Conservation (phyloP, 1,284 basidiomycete species). For the Cryptococcus maquisensis region DNA sequence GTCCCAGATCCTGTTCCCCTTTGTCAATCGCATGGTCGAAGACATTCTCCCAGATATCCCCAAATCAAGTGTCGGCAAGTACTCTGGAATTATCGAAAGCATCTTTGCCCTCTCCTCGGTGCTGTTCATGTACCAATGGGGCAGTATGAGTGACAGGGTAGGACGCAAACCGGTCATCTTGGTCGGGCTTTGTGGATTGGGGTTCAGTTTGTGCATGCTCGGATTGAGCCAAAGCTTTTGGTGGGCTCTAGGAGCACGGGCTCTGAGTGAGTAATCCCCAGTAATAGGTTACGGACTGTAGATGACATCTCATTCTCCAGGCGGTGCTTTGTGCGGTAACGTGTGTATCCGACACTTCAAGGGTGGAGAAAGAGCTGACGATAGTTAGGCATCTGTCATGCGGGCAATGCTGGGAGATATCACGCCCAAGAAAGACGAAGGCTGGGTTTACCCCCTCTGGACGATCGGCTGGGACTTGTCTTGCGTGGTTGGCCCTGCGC, state of each 20-base stretch:
- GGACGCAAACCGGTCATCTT: slow-evolving; percentile 23
- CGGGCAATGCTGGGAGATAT: slow-evolving; percentile 24
- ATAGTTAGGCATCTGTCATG: slow-evolving; percentile 20
- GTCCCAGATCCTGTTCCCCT: slow-evolving; percentile 20
- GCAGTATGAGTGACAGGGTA: slow-evolving; percentile 19
- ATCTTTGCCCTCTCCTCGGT: slow-evolving; percentile 19
- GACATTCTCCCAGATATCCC: slow-evolving; percentile 15
- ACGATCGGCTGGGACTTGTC: slow-evolving; percentile 22
- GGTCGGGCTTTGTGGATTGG: slow-evolving; percentile 16
- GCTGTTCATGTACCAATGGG: slow-evolving; percentile 24
- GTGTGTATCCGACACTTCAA: slow-evolving; percentile 1
- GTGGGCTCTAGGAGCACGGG: slow-evolving; percentile 18
- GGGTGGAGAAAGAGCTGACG: background rate
- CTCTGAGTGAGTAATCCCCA: slow-evolving; percentile 11
- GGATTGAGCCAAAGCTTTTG: slow-evolving; percentile 21
- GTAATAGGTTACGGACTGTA: background rate
- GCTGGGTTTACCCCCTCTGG: slow-evolving; percentile 25
- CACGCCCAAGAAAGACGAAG: slow-evolving; percentile 17
- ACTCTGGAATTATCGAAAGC: slow-evolving; percentile 22
- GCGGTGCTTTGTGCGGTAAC: slow-evolving; percentile 24
- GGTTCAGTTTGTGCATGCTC: slow-evolving; percentile 15
- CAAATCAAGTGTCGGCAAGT: slow-evolving; percentile 17
- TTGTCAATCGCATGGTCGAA: slow-evolving; percentile 21
- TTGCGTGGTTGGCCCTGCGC: slow-evolving; percentile 18
- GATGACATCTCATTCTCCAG: background rate